Evolutionary conservation across 2,329 filamentous ascomycete species (phyloP), one percentile per base, ranked within the genome.

Genomic region (Ophiostoma sp.): DNA sequence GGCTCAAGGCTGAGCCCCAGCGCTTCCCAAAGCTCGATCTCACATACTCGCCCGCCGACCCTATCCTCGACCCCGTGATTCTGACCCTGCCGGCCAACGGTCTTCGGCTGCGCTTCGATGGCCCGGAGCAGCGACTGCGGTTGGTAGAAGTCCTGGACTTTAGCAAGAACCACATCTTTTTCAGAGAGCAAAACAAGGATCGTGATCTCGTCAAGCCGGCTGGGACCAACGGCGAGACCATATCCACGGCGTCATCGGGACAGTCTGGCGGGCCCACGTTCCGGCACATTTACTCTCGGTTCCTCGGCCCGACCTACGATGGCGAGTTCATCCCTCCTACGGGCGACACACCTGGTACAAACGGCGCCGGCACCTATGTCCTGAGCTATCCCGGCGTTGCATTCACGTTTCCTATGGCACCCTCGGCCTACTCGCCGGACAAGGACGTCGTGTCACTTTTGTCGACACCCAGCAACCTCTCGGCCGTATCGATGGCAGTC

Each of bases 361-460:
- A 83, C 11, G 81, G 82, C 16, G 80, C 83, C 69, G 93, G 93
- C 16, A 90, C 87, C 36, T 99, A 98, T 75, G 88, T 97, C 45
- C 81, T 99, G 45, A 98, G 94, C 1, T 99, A 97, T 78, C 93
- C 94, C 0, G 95, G 95, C 0, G 88, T 99, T 42, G 92, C 94
- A 0, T 97, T 98, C 76, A 93, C 90, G 49, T 99, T 99, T 72
- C 88, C 92, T 0, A 81, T 98, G 42, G 84, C 88, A 65, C 81
- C 85, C 69, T 87, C 89, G 0, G 86, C 88, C 36, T 97, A 92
- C 82, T 91, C 90, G 3, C 84, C 89, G 0, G 79, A 82, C 65
- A 89, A 88, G 75, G 93, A 98, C 75, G 93, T 96, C 71, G 93
- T 97, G 42, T 89, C 92, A 0, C 80, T 97, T 49, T 84, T 98